Base-by-base conservation (phyloP, 495 filamentous ascomycete species). In the Hyaloscypha hepaticicola region DNA sequence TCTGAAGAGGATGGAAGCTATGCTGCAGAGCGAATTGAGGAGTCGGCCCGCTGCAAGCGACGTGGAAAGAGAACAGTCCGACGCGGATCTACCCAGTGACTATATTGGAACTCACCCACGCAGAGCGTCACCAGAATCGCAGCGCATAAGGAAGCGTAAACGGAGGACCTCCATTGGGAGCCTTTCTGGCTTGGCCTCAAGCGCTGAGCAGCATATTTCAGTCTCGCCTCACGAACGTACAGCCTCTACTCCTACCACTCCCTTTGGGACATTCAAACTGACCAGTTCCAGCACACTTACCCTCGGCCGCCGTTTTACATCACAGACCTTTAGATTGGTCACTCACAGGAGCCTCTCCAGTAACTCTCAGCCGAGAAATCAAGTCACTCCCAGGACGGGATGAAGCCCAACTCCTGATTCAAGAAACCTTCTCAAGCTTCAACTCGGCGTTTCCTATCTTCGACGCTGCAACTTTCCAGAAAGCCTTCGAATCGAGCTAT, bases 391-490 rank as follows among this genome's bases (percentile, higher is more conserved):
- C 95, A 11, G 79, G 89, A 3, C 90, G 92, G 73, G 83, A 87
- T 19, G 90, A 93, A 77, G 88, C 88, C 21, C 72, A 90, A 56
- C 91, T 88, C 9, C 83, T 96, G 34, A 86, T 95, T 64, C 90
- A 88, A 74, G 92, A 97, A 72, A 96, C 87, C 70, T 97, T 99
- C 69, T 88, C 91, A 72, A 94, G 96, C 75, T 97, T 99, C 79
- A 97, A 97, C 77, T 91, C 90, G 83, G 89, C 96, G 82, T 96
- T 97, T 73, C 95, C 95, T 53, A 80, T 99, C 8, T 99, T 96
- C 72, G 94, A 97, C 74, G 91, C 96, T 73, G 90, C 91, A 16
- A 96, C 93, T 1, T 99, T 99, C 72, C 96, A 96, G 89, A 89
- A 96, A 70, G 77, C 96, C 11, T 91, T 97, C 31, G 90, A 97